Base-by-base conservation (phyloP, 352 stramenopile species). In the Phytophthora cryptogea region DNA sequence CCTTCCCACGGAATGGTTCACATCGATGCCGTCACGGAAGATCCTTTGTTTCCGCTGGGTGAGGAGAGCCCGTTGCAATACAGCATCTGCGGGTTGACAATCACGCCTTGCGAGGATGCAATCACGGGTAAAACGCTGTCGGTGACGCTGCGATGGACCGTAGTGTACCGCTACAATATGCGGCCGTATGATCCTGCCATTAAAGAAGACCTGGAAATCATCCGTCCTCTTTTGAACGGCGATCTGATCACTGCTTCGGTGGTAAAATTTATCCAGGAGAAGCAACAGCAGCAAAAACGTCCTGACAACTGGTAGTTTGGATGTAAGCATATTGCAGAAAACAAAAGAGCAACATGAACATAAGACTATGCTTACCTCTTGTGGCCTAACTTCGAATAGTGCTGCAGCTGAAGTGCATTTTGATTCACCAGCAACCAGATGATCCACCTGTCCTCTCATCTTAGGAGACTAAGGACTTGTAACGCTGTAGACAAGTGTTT, bases 171-270 rank as follows among this genome's bases (percentile, higher is more conserved):
- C 20, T 80, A 80, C 62, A 74, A 75, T 27, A 36, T 69, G 26
- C 14, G 70, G 27, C 60, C 72, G 13, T 41, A 68, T n/a, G 60
- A 76, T 13, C 57, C 58, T 4, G 58, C 45, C 8, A 51, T 80
- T 1, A 54, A 64, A 33, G 16, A 68, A 8, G 64, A 74, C 26
- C 27, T 76, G 30, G 50, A 65, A 10, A 57, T 64, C 7, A 66
- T 72, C 17, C 68, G 68, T 3, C 56, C 72, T 11, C 72, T 77
- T 59, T n/a, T 76, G n/a, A 80, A 80, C 48, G 68, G 72, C n/a
- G 72, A 80, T 40, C 50, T 80, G 7, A 58, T 80, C 42, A 72
- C 64, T 11, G 59, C 71, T 1, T 53, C 64, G 7, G 49, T 80
- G 48, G 72, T 58, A 31, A 42, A 53, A 7, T 72, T 71, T 54